Evolutionary conservation across 177 flowering plant species (phyloP).

Genomic region (Telopea speciosissima): DNA sequence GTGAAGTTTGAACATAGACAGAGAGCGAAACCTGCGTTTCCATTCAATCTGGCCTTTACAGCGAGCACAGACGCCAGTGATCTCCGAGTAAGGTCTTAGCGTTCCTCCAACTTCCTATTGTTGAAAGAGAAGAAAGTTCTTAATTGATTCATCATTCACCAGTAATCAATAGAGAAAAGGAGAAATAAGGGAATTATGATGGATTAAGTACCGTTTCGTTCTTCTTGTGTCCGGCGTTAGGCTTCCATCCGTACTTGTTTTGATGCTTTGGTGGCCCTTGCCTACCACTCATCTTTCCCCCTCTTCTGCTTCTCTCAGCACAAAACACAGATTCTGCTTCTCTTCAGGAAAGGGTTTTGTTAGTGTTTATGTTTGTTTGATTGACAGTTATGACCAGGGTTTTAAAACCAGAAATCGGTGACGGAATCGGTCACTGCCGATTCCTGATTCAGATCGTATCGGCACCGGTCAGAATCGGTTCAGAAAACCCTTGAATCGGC

Average conservation of each 20-base stretch:
- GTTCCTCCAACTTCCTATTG: slow-evolving; percentile 79
- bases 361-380: no score
- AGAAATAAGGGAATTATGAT: neutral
- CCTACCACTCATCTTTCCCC: slow-evolving; percentile 15
- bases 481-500: no score
- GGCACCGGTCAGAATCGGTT: no score
- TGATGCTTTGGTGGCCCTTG: slow-evolving; percentile 78
- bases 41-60: slow-evolving; percentile 91
- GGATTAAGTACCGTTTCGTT: slow-evolving; percentile 58
- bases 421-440: no score
- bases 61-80: slow-evolving; percentile 80
- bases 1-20: neutral
- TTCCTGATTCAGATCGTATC: no score
- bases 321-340: slow-evolving; percentile 9
- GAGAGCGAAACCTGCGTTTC: slow-evolving; percentile 55
- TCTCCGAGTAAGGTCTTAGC: slow-evolving; percentile 61
- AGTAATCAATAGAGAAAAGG: neutral
- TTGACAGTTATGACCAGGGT: no score
- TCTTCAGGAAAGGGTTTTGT: no score
- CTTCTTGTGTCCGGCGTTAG: slow-evolving; percentile 56
- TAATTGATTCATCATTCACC: neutral
- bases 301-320: neutral
- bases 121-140: neutral
- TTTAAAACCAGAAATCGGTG: no score
- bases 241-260: slow-evolving; percentile 75